These are phyloP conservation scores for Claviceps capensis DNA, from an alignment of 2,329 filamentous ascomycete genomes.

Conservation along the genomic window DNA sequence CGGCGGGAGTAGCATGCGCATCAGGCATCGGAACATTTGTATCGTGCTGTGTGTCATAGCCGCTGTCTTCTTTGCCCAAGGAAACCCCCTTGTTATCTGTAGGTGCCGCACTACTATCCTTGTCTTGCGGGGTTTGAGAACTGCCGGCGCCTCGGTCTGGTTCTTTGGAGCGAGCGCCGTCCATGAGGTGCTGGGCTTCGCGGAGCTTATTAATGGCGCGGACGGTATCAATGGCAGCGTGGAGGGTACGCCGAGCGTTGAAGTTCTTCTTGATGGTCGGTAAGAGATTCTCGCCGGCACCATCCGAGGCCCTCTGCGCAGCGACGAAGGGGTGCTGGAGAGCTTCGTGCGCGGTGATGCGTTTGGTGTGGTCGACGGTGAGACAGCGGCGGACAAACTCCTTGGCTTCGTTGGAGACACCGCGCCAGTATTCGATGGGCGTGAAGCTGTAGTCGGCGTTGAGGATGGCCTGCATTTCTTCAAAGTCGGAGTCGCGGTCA, in stretches of 20 bases:
- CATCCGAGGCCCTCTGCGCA: constrained; percentile 33
- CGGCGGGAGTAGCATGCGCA: constrained; percentile 14
- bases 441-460: constrained; percentile 94
- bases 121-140: constrained; percentile 5
- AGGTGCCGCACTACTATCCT: constrained; percentile 7
- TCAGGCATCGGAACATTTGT: constrained; percentile 33
- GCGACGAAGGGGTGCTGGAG: constrained; percentile 53
- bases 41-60: constrained; percentile 30
- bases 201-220: constrained; percentile 58
- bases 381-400: constrained; percentile 88
- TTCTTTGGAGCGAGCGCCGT: constrained; percentile 41
- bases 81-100: constrained; percentile 34
- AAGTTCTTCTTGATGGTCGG: constrained; percentile 64
- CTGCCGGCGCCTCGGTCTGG: constrained; percentile 24
- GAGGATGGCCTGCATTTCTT: constrained; percentile 98
- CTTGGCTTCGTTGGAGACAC: constrained; percentile 71
- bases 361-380: constrained; percentile 73
- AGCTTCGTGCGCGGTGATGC: constrained; percentile 81
- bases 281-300: constrained; percentile 45
- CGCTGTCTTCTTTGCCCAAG: constrained; percentile 31
- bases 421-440: constrained; percentile 90
- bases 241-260: constrained; percentile 53
- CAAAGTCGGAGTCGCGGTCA: constrained; percentile 90
- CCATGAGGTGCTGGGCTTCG: constrained; percentile 45
- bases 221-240: constrained; percentile 58